Evolutionary conservation across 441 rosid genomes (phyloP).

Genomic region (Codiaeum variegatum): DNA sequence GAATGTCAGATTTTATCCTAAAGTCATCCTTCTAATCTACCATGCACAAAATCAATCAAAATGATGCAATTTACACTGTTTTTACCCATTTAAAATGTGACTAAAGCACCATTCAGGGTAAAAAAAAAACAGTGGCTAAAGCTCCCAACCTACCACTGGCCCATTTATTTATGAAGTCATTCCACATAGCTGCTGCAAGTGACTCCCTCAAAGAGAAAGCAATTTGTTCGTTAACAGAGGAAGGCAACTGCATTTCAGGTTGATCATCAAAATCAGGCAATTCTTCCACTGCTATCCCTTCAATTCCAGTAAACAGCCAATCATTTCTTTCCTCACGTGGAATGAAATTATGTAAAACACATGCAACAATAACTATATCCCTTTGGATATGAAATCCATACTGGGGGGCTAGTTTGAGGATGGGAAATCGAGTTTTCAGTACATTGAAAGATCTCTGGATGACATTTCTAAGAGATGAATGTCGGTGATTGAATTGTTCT

Average conservation of each 20-base stretch:
- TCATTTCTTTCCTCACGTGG: slow-evolving; percentile 58
- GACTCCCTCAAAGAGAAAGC: slow-evolving; percentile 57
- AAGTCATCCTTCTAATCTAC: no score
- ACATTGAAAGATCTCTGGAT: slow-evolving; percentile 51
- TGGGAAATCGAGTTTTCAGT: slow-evolving; percentile 70
- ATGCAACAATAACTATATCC: slow-evolving; percentile 78
- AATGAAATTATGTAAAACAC: slow-evolving; percentile 69
- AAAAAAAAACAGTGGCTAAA: no score
- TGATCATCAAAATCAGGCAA: slow-evolving; percentile 46
- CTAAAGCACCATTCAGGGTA: no score
- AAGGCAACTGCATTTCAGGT: slow-evolving; percentile 46
- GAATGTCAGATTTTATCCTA: not conserved
- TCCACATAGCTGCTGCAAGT: slow-evolving; percentile 69
- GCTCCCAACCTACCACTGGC: slow-evolving; percentile 54
- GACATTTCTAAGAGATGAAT: slow-evolving; percentile 49
- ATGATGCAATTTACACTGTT: not conserved
- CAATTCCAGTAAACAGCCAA: slow-evolving; percentile 58
- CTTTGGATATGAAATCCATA: slow-evolving; percentile 76
- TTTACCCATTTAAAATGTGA: not conserved
- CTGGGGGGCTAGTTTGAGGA: slow-evolving; percentile 72
- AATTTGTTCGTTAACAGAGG: slow-evolving; percentile 46
- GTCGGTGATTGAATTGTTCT: slow-evolving; percentile 79
- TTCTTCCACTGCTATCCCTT: slow-evolving; percentile 39
- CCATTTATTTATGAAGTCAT: slow-evolving; percentile 70
- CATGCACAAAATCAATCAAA: not conserved